Conservation (phyloP, 176 grass and related monocot species). For the Aegilops umbellulata region DNA sequence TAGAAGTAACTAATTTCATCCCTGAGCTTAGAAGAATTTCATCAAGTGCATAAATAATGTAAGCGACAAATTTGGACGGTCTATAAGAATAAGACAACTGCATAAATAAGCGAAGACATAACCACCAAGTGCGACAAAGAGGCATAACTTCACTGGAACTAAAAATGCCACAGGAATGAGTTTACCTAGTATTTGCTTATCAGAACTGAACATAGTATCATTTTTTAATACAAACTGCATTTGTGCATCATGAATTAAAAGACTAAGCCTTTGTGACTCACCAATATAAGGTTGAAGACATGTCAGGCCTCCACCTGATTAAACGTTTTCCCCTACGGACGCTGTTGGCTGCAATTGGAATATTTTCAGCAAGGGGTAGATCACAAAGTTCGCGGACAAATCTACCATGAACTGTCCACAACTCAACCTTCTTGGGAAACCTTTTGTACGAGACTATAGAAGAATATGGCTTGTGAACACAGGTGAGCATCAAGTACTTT, state of each 20-base stretch:
- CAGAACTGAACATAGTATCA: neutral
- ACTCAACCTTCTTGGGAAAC: slow-evolving; percentile 77
- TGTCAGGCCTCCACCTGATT: slow-evolving; percentile 79
- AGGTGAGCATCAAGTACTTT: slow-evolving; percentile 65
- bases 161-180: neutral
- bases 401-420: slow-evolving; percentile 69
- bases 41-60: neutral
- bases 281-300: slow-evolving; percentile 79
- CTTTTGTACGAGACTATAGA: slow-evolving; percentile 70
- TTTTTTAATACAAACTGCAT: neutral
- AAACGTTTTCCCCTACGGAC: slow-evolving; percentile 78
- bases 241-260: neutral
- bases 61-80: neutral
- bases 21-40: neutral
- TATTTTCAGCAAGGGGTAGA: slow-evolving; percentile 83
- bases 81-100: neutral
- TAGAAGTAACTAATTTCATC: neutral
- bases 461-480: slow-evolving; percentile 69
- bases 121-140: neutral
- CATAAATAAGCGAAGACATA: neutral
- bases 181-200: slow-evolving; percentile 1
- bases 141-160: neutral
- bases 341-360: slow-evolving; percentile 72
- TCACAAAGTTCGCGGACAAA: slow-evolving; percentile 81
- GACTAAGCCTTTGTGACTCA: slow-evolving; percentile 20